Percentiles rank a stretch among this genome's conserved stretches.
These are phyloP conservation scores for Candida ascalaphidarum DNA, from an alignment of 805 yeast genomes.

Conservation along the genomic window DNA sequence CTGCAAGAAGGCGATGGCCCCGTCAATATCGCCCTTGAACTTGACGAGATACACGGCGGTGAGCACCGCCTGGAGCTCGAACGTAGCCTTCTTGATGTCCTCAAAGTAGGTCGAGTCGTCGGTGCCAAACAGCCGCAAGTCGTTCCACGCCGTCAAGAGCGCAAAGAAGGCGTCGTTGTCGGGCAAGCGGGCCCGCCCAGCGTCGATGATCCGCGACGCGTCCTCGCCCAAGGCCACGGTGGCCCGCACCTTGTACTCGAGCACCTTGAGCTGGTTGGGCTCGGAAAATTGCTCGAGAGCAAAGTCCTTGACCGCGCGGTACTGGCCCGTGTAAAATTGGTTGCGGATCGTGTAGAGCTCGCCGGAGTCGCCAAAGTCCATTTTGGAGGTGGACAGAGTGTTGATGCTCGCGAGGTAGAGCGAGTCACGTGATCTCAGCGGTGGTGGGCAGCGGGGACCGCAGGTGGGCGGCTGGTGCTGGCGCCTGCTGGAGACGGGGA, in stretches of 20 bases:
- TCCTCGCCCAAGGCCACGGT: constrained; percentile 27
- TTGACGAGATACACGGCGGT: constrained; percentile 30
- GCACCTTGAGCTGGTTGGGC: constrained; percentile 28
- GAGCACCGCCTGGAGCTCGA: constrained; percentile 34
- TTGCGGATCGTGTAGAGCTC: constrained; percentile 50
- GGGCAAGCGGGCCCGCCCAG: constrained; percentile 23
- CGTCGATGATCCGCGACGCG: constrained; percentile 30
- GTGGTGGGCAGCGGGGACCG: no score
- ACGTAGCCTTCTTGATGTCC: constrained; percentile 23
- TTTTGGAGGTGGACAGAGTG: no score
- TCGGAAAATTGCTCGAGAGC: constrained; percentile 27
- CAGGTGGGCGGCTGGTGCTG: no score
- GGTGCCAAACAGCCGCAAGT: constrained; percentile 32
- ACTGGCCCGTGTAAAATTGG: constrained; percentile 55
- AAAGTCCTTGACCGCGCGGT: constrained; percentile 33
- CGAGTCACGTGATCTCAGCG: no score
- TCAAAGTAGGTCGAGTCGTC: constrained; percentile 36
- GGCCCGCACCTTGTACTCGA: constrained; percentile 33
- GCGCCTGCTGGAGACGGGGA: no score
- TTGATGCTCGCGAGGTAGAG: no score
- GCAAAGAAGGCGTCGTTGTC: constrained; percentile 26
- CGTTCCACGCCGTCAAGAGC: constrained; percentile 34
- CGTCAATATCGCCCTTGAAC: constrained; percentile 25
- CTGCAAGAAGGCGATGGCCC: constrained; percentile 23
- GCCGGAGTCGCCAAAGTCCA: constrained; percentile 36